Conservation (phyloP, 805 yeast species). For the Nakazawaea peltata region DNA sequence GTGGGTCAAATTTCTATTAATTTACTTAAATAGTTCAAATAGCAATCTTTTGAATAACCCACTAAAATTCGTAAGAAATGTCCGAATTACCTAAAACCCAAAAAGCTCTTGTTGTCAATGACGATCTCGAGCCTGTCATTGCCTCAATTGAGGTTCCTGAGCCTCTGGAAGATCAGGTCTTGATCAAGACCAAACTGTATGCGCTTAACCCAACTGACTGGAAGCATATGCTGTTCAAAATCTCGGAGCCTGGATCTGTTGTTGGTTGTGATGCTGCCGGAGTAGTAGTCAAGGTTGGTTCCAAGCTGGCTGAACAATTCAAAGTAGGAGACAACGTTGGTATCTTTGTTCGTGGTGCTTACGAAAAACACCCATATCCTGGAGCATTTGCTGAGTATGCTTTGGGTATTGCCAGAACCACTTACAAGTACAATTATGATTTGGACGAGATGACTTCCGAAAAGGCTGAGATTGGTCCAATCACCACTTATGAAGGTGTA, state of each 20-base stretch:
- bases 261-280: constrained; percentile 61
- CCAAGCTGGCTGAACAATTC: constrained; percentile 27
- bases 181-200: constrained; percentile 43
- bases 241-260: constrained; percentile 28
- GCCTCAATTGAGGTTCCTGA: constrained; percentile 19
- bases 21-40: too few species aligned
- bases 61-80: too few species aligned
- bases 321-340: constrained; percentile 51
- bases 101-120: constrained; percentile 33
- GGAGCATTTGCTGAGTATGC: constrained; percentile 59
- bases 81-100: too few species aligned
- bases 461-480: constrained; percentile 23
- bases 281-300: constrained; percentile 46
- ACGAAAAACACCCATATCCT: constrained; percentile 27
- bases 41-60: too few species aligned
- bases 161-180: constrained; percentile 28
- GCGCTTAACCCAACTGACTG: constrained; percentile 69
- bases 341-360: constrained; percentile 47
- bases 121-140: constrained; percentile 18
- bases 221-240: constrained; percentile 38
- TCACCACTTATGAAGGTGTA: constrained; percentile 57
- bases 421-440: constrained; percentile 19
- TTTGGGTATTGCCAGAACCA: constrained; percentile 25
- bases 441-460: neutral
- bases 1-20: too few species aligned